These are phyloP conservation scores for Diophrys appendiculata DNA, from an alignment of 73 alveolate species.

Conservation along the genomic window DNA sequence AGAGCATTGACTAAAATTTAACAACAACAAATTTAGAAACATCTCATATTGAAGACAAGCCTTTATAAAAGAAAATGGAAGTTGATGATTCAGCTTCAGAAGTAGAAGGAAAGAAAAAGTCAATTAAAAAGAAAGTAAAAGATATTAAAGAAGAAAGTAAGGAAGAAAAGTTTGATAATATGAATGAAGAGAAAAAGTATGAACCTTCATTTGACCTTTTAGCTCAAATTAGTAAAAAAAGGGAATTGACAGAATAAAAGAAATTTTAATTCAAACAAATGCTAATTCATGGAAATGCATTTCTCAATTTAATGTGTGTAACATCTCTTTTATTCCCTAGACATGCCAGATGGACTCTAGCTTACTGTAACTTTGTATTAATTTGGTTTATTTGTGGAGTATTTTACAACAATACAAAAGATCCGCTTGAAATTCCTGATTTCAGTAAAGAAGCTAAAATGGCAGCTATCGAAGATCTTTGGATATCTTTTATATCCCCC, in stretches of 20 bases:
- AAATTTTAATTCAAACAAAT: conserved; percentile 7
- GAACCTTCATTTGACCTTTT: no score
- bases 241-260: no score
- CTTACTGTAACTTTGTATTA: conserved; percentile 3
- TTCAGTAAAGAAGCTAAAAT: conserved; percentile 30
- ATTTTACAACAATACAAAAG: conserved; percentile 41
- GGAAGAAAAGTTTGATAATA: conserved; percentile 1
- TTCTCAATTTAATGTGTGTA: conserved; percentile 9
- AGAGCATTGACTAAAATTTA: no score
- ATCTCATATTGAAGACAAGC: no score
- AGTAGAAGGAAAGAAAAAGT: no score
- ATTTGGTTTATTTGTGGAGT: conserved; percentile 60
- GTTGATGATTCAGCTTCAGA: no score
- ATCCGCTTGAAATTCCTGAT: conserved; percentile 54
- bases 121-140: neutral
- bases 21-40: no score
- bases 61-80: no score
- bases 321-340: conserved; percentile 26
- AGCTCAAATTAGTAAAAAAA: no score
- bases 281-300: conserved; percentile 19
- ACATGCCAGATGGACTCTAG: conserved; percentile 22
- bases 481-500: conserved; percentile 55
- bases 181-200: conserved; percentile 1
- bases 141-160: neutral
- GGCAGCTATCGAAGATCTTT: conserved; percentile 22